Evolutionary conservation across 306 rosid genomes (phyloP).

Genomic region (Hippophae gyantsensis): DNA sequence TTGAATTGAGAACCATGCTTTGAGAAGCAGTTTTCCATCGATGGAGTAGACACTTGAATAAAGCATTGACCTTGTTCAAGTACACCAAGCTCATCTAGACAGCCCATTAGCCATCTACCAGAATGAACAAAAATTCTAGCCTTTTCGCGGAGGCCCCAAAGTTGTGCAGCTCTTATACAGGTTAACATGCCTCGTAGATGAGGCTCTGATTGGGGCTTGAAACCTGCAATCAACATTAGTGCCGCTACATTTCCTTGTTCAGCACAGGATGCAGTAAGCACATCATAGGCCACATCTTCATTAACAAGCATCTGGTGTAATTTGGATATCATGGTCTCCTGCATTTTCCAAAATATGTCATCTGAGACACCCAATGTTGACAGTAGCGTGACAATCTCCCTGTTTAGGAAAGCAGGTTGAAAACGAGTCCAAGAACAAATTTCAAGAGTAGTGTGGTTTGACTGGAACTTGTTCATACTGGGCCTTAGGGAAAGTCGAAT

Average conservation of each 20-base stretch:
- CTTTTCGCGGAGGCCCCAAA: slow-evolving; percentile 83
- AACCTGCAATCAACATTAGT: slow-evolving; percentile 89
- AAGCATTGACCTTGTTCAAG: slow-evolving; percentile 82
- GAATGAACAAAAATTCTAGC: slow-evolving; percentile 71
- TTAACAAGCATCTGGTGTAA: slow-evolving; percentile 51
- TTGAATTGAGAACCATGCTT: slow-evolving; percentile 71
- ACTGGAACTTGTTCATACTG: slow-evolving; percentile 65
- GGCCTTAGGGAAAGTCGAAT: slow-evolving; percentile 51
- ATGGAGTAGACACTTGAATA: slow-evolving; percentile 67
- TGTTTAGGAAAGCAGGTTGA: slow-evolving; percentile 81
- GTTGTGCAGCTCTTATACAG: slow-evolving; percentile 68
- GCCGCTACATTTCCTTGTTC: slow-evolving; percentile 81
- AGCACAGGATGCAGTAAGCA: slow-evolving; percentile 71
- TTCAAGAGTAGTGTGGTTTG: slow-evolving; percentile 51
- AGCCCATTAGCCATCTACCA: slow-evolving; percentile 88
- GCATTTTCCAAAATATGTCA: slow-evolving; percentile 67
- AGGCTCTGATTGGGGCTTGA: slow-evolving; percentile 74
- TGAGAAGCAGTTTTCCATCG: slow-evolving; percentile 62
- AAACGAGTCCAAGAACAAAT: slow-evolving; percentile 85
- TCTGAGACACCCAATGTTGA: slow-evolving; percentile 54
- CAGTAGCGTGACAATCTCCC: slow-evolving; percentile 74
- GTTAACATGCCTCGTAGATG: slow-evolving; percentile 74
- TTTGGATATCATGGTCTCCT: slow-evolving; percentile 58
- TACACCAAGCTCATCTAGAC: slow-evolving; percentile 59
- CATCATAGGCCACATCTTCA: slow-evolving; percentile 57